These are phyloP conservation scores for Quillaja saponaria DNA, from an alignment of 306 rosid species.

Conservation along the genomic window DNA sequence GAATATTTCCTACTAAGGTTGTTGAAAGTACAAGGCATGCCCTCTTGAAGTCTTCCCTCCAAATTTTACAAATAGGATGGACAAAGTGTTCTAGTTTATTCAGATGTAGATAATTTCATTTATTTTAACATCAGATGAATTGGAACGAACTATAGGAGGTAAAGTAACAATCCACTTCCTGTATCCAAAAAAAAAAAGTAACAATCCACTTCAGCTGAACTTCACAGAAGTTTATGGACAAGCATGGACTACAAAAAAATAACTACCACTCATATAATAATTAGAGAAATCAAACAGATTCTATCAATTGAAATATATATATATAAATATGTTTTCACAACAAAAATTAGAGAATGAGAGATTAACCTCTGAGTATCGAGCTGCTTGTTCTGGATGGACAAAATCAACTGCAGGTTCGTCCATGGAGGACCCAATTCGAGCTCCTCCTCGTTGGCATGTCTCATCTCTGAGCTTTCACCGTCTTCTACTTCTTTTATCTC, in stretches of 20 bases:
- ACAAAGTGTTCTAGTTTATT: too few relatives aligned
- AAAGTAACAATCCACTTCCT: too few relatives aligned
- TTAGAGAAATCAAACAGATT: constrained; percentile 10
- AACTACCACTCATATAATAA: neutral
- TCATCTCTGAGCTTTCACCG: constrained; percentile 13
- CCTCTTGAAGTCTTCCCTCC: too few relatives aligned
- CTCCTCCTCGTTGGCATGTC: constrained; percentile 10
- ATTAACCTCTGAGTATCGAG: constrained; percentile 60
- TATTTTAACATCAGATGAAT: too few relatives aligned
- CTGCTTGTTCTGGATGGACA: constrained; percentile 57
- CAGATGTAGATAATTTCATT: too few relatives aligned
- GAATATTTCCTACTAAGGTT: too few relatives aligned
- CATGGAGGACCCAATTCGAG: constrained; percentile 44
- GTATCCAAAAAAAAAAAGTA: neutral
- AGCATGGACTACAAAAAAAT: too few relatives aligned
- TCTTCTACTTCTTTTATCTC: constrained; percentile 20
- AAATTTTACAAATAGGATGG: too few relatives aligned
- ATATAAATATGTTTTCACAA: neutral
- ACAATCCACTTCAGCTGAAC: neutral
- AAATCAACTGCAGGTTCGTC: constrained; percentile 69
- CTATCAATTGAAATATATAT: neutral
- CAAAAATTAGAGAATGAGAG: neutral
- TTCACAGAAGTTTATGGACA: too few relatives aligned
- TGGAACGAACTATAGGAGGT: too few relatives aligned
- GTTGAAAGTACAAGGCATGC: too few relatives aligned